Percentiles rank a stretch among this genome's conserved stretches.
Conservation (phyloP, 441 rosid species). For the Croton laevigatus region DNA sequence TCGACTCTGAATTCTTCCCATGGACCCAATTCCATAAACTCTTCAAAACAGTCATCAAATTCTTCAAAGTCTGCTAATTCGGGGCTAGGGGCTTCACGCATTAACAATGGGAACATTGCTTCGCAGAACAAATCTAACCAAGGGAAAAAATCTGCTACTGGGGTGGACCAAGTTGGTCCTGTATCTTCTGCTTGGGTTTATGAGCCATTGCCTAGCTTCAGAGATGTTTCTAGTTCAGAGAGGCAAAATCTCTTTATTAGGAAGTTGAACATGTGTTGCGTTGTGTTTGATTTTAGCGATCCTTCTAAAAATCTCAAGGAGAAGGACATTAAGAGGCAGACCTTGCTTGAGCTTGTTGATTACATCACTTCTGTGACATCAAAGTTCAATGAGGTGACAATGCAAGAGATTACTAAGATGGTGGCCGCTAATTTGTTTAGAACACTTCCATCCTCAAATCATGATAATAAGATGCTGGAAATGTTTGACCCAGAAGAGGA, state of each 20-base stretch:
- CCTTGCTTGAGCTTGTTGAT: constrained; percentile 77
- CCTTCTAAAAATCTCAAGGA: constrained; percentile 68
- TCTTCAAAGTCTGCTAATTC: constrained; percentile 40
- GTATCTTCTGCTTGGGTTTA: constrained; percentile 39
- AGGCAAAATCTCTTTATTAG: constrained; percentile 66
- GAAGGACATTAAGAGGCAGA: constrained; percentile 80
- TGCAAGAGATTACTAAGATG: constrained; percentile 74
- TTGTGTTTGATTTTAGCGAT: constrained; percentile 67
- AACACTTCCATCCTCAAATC: constrained; percentile 52
- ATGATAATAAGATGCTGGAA: constrained; percentile 47
- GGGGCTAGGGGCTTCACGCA: constrained; percentile 34
- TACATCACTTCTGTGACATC: constrained; percentile 50
- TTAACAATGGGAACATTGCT: constrained; percentile 43
- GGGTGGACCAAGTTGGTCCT: constrained; percentile 32
- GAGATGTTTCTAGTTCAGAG: constrained; percentile 68
- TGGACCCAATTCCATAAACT: constrained; percentile 40
- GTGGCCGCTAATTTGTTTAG: constrained; percentile 69
- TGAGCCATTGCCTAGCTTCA: constrained; percentile 69
- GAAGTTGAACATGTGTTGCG: constrained; percentile 71
- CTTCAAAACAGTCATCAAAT: constrained; percentile 37
- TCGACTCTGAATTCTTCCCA: constrained; percentile 39
- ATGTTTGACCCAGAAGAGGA: constrained; percentile 74
- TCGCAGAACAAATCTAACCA: constrained; percentile 41
- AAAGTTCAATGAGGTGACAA: constrained; percentile 69
- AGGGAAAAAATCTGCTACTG: constrained; percentile 41